These are phyloP conservation scores for Zelopaecilomyces penicillatus DNA, from an alignment of 2,329 filamentous ascomycete species.

Conservation along the genomic window DNA sequence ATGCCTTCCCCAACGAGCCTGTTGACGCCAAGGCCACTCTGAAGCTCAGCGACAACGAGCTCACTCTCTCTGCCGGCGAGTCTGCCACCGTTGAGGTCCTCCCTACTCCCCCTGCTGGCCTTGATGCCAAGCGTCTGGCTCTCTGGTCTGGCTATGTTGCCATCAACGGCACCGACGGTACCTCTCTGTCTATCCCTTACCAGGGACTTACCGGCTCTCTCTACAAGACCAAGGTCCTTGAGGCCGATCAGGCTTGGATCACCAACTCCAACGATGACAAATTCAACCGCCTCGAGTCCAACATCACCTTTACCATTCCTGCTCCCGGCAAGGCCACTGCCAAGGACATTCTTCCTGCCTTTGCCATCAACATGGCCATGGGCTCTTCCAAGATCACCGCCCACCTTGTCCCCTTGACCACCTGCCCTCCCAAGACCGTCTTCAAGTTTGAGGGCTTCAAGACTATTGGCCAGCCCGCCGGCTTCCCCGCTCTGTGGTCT, in stretches of 20 bases:
- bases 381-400: conserved; percentile 36
- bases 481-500: conserved; percentile 30
- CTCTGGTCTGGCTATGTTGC: conserved; percentile 35
- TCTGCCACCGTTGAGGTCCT: conserved; percentile 39
- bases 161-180: conserved; percentile 31
- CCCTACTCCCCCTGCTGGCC: conserved; percentile 29
- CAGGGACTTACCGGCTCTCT: conserved; percentile 30
- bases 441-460: conserved; percentile 25
- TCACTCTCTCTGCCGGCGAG: conserved; percentile 35
- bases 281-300: conserved; percentile 18
- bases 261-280: conserved; percentile 25
- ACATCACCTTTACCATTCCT: conserved; percentile 34
- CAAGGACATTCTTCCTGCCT: conserved; percentile 26
- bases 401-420: conserved; percentile 34
- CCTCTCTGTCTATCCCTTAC: conserved; percentile 31
- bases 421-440: conserved; percentile 17
- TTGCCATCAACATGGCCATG: conserved; percentile 34
- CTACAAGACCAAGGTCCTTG: conserved; percentile 20
- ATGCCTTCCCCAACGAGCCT: conserved; percentile 37
- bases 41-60: conserved; percentile 30
- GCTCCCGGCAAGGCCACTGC: conserved; percentile 27
- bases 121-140: conserved; percentile 26
- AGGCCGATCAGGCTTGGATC: conserved; percentile 18
- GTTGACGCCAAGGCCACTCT: conserved; percentile 33
- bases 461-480: conserved; percentile 34